phyloP scores from a whole-genome alignment of 1,139 yeast genomes.

The Saccharomycopsis hybrid region DNA sequence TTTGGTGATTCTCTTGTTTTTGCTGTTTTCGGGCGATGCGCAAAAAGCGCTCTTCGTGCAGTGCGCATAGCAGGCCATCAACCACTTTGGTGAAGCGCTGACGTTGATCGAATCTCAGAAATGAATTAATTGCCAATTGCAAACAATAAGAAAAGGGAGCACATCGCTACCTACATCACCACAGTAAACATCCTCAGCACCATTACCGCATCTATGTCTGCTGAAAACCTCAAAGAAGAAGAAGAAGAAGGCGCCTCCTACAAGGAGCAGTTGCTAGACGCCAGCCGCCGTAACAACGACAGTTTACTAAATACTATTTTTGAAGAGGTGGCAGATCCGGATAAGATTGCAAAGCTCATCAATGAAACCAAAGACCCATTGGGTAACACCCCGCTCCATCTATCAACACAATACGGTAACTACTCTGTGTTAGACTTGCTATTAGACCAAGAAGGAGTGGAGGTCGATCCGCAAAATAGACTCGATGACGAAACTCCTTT shows the following conservation, averaged over 20 bases:
- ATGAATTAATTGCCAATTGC: too few relatives aligned
- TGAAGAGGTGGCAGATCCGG: slow-evolving; percentile 31
- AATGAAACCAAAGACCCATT: slow-evolving; percentile 71
- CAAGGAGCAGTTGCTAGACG: slow-evolving; percentile 76
- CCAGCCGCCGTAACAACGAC: slow-evolving; percentile 81
- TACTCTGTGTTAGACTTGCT: slow-evolving; percentile 81
- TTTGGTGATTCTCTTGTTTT: too few relatives aligned
- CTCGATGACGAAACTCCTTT: slow-evolving; percentile 81
- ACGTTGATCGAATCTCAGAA: too few relatives aligned
- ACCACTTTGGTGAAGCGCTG: too few relatives aligned
- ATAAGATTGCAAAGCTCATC: slow-evolving; percentile 52
- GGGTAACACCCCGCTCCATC: slow-evolving; percentile 77
- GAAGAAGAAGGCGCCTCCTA: slow-evolving; percentile 60
- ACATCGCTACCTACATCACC: too few relatives aligned
- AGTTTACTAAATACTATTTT: slow-evolving; percentile 62
- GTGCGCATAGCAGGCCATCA: too few relatives aligned
- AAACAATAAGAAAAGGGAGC: too few relatives aligned
- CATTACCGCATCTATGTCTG: too few relatives aligned
- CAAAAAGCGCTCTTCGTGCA: too few relatives aligned
- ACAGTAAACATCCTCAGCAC: too few relatives aligned
- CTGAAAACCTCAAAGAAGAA: too few relatives aligned
- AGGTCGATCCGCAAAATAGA: slow-evolving; percentile 72
- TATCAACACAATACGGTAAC: slow-evolving; percentile 75
- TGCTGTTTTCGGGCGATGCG: too few relatives aligned
- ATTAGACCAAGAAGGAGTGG: slow-evolving; percentile 86